Percentiles rank a stretch among this genome's conserved stretches.
Conservation (phyloP, 495 filamentous ascomycete genomes). For the Talaromyces nanjingensis region DNA sequence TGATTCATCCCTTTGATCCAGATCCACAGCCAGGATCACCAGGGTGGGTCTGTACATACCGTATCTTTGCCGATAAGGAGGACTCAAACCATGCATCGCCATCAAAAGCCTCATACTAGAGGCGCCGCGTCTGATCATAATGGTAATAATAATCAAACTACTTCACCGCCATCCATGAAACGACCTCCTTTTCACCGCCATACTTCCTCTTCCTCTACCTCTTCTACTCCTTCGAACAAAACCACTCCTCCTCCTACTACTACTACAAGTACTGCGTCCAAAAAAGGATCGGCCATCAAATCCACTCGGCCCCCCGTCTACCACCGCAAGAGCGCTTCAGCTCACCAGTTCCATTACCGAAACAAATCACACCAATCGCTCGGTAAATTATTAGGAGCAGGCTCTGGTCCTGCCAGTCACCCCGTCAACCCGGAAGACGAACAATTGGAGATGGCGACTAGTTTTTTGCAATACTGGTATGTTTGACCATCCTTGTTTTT, state of each 20-base stretch:
- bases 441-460: slow-evolving; percentile 47
- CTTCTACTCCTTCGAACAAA: not conserved
- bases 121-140: not conserved
- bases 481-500: slow-evolving; percentile 16
- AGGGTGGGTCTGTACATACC: not conserved
- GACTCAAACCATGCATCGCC: slow-evolving; percentile 8
- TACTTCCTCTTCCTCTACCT: not conserved
- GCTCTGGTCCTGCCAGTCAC: slow-evolving; percentile 11
- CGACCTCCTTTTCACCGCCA: slow-evolving; percentile 5
- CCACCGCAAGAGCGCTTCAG: slow-evolving; percentile 12
- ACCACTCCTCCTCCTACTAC: not conserved
- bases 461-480: slow-evolving; percentile 63
- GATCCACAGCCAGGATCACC: not conserved
- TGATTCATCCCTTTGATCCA: slow-evolving; percentile 1
- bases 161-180: slow-evolving; percentile 10
- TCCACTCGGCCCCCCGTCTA: not conserved
- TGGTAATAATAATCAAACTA: not conserved
- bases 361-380: slow-evolving; percentile 11
- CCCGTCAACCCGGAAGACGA: slow-evolving; percentile 35
- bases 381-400: slow-evolving; percentile 23
- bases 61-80: not conserved
- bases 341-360: slow-evolving; percentile 31
- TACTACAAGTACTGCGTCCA: not conserved
- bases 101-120: slow-evolving; percentile 11
- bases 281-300: slow-evolving; percentile 1